Evolutionary conservation across 257 asterid genomes (phyloP).

Genomic region (Nicotiana noctiflora): DNA sequence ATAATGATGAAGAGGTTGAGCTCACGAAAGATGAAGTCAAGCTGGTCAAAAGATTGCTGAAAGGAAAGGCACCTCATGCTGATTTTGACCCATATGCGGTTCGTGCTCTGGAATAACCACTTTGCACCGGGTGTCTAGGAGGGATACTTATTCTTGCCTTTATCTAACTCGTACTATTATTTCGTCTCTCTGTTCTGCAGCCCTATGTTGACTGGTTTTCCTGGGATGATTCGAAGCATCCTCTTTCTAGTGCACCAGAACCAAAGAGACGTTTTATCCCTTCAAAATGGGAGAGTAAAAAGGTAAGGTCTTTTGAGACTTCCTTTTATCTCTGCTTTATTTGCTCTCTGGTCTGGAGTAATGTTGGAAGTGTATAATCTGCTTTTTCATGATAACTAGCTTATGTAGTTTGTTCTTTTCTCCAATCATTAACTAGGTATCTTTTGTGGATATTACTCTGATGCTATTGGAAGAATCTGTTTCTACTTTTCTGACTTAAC

Average conservation of each 20-base stretch:
- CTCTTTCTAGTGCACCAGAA: slow-evolving; percentile 89
- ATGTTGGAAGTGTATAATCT: not conserved
- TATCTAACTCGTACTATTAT: not conserved
- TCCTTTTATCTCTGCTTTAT: not conserved
- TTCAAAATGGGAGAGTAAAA: slow-evolving; percentile 86
- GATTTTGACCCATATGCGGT: slow-evolving; percentile 91
- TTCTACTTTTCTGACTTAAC: not conserved
- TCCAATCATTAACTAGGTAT: not conserved
- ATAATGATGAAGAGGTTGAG: slow-evolving; percentile 88
- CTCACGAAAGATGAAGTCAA: slow-evolving; percentile 70
- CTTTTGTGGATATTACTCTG: no score
- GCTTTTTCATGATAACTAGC: not conserved
- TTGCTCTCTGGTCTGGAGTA: not conserved
- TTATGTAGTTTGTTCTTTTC: not conserved
- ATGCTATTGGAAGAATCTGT: not conserved
- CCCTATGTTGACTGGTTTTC: slow-evolving; percentile 77
- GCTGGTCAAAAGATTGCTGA: slow-evolving; percentile 48
- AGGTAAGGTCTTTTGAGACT: slow-evolving; percentile 33
- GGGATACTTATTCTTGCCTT: slow-evolving; percentile 14
- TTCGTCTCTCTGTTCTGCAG: slow-evolving; percentile 34
- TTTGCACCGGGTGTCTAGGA: not conserved
- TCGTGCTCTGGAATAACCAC: slow-evolving; percentile 21
- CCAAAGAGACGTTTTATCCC: slow-evolving; percentile 97
- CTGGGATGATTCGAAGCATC: slow-evolving; percentile 75
- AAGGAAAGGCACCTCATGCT: slow-evolving; percentile 91